phyloP scores from a whole-genome alignment of 1,284 basidiomycete genomes.

The Hymenochaete sp. region DNA sequence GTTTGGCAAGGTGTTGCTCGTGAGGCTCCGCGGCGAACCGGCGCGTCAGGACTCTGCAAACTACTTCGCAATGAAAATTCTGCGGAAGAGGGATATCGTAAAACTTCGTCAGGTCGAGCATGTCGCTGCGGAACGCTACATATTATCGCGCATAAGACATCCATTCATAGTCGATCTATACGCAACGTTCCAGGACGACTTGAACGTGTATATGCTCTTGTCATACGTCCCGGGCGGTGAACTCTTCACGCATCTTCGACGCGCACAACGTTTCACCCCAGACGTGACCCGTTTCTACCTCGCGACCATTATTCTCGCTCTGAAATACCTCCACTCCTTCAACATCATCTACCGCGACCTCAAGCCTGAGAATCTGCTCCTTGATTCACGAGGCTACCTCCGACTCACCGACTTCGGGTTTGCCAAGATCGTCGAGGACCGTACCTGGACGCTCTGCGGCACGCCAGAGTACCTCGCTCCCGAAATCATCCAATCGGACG shows the following conservation, averaged over 20 bases:
- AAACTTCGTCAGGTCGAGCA: constrained; percentile 96
- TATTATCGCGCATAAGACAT: constrained; percentile 79
- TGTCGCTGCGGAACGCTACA: constrained; percentile 95
- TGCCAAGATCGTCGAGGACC: constrained; percentile 96
- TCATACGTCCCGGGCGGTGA: constrained; percentile 98
- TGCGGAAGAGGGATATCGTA: constrained; percentile 89
- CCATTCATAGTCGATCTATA: constrained; percentile 84
- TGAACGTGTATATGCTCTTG: constrained; percentile 98
- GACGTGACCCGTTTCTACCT: constrained; percentile 99
- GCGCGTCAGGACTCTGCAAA: constrained; percentile 33
- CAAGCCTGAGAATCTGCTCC: constrained; percentile 94
- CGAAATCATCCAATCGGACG: constrained; percentile 93
- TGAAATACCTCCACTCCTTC: constrained; percentile 95
- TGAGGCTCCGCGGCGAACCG: constrained; percentile 49
- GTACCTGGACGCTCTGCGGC: constrained; percentile 98
- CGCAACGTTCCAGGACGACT: constrained; percentile 91
- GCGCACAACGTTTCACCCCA: constrained; percentile 91
- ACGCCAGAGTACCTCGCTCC: constrained; percentile 96
- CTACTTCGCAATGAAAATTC: constrained; percentile 89
- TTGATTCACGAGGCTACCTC: constrained; percentile 93
- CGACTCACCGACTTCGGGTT: constrained; percentile 98
- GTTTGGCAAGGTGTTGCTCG: constrained; percentile 87
- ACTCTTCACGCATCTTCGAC: constrained; percentile 88
- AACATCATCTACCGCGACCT: constrained; percentile 99
- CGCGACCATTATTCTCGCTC: constrained; percentile 90